Conservation (phyloP, 768 basidiomycete species). For the Naganishia kalamii region DNA sequence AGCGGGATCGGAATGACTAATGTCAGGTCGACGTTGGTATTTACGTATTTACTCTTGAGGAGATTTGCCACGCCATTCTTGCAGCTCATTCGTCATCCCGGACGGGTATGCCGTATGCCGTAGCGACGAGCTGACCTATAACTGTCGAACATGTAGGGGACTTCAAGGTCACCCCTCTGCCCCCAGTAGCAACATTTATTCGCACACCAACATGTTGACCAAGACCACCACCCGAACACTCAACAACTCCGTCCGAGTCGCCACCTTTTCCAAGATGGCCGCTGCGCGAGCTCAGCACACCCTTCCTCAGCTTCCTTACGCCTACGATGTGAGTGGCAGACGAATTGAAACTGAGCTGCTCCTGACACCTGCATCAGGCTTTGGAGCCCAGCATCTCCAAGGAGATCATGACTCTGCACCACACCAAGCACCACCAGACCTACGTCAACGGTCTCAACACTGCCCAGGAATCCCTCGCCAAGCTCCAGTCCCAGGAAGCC, state of each 20-base stretch:
- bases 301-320: slow-evolving; percentile 68
- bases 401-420: slow-evolving; percentile 92
- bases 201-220: not conserved
- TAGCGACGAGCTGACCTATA: not conserved
- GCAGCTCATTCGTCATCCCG: not conserved
- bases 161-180: not conserved
- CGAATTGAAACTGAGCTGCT: not conserved
- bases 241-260: slow-evolving; percentile 9
- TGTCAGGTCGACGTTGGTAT: not conserved
- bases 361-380: slow-evolving; percentile 36
- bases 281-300: slow-evolving; percentile 55
- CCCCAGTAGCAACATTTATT: not conserved
- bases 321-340: slow-evolving; percentile 58
- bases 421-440: slow-evolving; percentile 90
- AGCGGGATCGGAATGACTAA: too few species aligned
- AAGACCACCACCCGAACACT: slow-evolving; percentile 16
- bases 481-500: slow-evolving; percentile 47
- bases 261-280: slow-evolving; percentile 8
- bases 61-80: not conserved
- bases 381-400: slow-evolving; percentile 88
- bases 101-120: not conserved
- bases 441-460: slow-evolving; percentile 89
- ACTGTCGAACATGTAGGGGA: not conserved
- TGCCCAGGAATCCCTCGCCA: slow-evolving; percentile 70
- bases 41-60: not conserved